These are phyloP conservation scores for Trametes pubescens DNA, from an alignment of 1,284 basidiomycete species.

Conservation along the genomic window DNA sequence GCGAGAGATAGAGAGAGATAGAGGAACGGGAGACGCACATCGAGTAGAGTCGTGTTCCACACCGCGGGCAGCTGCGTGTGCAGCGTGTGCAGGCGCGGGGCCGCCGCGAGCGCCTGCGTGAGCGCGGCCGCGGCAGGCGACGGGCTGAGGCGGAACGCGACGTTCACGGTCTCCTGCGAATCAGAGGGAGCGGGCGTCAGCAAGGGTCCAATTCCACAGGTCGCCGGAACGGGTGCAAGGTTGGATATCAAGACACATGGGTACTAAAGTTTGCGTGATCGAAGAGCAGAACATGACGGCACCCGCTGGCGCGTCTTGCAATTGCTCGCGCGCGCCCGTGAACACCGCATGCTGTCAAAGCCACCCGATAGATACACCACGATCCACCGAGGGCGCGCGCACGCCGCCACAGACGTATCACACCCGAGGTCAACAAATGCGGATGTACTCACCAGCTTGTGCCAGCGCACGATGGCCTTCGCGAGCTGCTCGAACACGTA, in stretches of 20 bases:
- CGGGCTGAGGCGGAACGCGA: constrained; percentile 55
- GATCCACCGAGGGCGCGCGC: background rate
- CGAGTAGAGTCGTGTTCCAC: constrained; percentile 43
- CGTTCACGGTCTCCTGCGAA: constrained; percentile 52
- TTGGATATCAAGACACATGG: background rate
- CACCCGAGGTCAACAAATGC: background rate
- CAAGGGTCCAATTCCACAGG: constrained; percentile 1
- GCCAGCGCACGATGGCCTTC: constrained; percentile 52
- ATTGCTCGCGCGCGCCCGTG: background rate
- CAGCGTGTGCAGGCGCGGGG: constrained; percentile 39
- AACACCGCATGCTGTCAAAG: background rate
- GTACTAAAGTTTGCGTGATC: constrained; percentile 9
- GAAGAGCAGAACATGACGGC: constrained; percentile 3
- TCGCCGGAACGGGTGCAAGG: constrained; percentile 22
- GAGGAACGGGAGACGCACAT: constrained; percentile 29
- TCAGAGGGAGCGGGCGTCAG: constrained; percentile 18
- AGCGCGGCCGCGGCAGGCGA: constrained; percentile 37
- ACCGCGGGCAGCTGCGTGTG: constrained; percentile 40
- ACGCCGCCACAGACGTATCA: background rate
- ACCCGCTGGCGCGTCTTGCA: background rate
- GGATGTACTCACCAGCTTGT: constrained; percentile 50
- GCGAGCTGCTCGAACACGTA: constrained; percentile 55
- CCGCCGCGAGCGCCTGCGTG: constrained; percentile 36
- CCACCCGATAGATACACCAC: background rate
- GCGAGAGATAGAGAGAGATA: constrained; percentile 1